Conservation (phyloP, 1,139 yeast species). For the Scheffersomyces stambukii region DNA sequence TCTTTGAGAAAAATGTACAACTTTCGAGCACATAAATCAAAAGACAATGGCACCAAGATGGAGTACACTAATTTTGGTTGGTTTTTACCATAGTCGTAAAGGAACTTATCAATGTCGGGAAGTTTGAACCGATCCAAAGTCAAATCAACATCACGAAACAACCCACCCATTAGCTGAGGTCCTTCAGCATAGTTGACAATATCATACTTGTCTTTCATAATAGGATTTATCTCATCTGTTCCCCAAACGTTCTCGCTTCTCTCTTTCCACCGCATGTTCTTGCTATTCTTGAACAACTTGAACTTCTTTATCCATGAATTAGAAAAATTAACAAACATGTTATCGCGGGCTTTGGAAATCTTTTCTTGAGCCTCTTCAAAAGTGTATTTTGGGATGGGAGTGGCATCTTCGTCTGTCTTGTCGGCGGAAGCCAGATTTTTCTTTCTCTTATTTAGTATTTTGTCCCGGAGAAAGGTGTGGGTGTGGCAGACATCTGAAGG, state of each 20-base stretch:
- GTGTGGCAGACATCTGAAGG: too few species aligned
- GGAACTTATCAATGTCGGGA: slow-evolving; percentile 32
- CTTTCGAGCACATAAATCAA: slow-evolving; percentile 27
- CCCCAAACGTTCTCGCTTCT: slow-evolving; percentile 33
- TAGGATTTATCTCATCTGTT: slow-evolving; percentile 25
- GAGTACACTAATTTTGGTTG: slow-evolving; percentile 41
- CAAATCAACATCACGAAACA: slow-evolving; percentile 30
- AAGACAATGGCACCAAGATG: slow-evolving; percentile 33
- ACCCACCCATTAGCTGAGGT: slow-evolving; percentile 30
- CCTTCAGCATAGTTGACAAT: slow-evolving; percentile 35
- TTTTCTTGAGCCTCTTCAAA: slow-evolving; percentile 23
- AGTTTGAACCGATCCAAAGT: slow-evolving; percentile 24
- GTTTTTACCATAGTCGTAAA: slow-evolving; percentile 33
- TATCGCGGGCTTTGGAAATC: slow-evolving; percentile 31
- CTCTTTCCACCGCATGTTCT: slow-evolving; percentile 23
- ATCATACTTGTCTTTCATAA: slow-evolving; percentile 30
- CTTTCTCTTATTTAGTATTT: slow-evolving; percentile 6
- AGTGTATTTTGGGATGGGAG: slow-evolving; percentile 6
- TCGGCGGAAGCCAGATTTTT: slow-evolving; percentile 1
- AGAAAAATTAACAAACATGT: slow-evolving; percentile 48
- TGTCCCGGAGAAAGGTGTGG: slow-evolving; percentile 6
- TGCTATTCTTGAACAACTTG: slow-evolving; percentile 21
- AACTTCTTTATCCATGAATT: slow-evolving; percentile 62
- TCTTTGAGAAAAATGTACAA: slow-evolving; percentile 34
- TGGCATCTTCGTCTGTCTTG: slow-evolving; percentile 2